Evolutionary conservation across 1,284 basidiomycete species (phyloP).

Genomic region (Irpex rosettiformis): DNA sequence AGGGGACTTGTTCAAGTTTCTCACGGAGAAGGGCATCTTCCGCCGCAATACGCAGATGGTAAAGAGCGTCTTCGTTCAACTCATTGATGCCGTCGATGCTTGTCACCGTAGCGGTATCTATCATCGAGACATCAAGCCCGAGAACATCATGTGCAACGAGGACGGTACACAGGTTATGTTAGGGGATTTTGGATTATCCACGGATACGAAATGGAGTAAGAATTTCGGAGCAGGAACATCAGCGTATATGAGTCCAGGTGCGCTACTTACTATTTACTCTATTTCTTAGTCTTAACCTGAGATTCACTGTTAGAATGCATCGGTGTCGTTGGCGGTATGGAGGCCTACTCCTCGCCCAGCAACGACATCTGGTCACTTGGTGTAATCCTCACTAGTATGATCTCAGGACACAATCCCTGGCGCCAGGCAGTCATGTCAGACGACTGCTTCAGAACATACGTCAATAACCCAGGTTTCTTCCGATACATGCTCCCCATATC

Average conservation of each 20-base stretch:
- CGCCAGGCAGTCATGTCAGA: slow-evolving; percentile 70
- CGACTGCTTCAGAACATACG: slow-evolving; percentile 55
- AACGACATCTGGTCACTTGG: slow-evolving; percentile 32
- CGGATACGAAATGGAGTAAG: slow-evolving; percentile 40
- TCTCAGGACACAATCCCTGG: slow-evolving; percentile 92
- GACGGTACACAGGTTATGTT: slow-evolving; percentile 49
- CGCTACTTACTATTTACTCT: background rate
- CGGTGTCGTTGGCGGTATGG: slow-evolving; percentile 10
- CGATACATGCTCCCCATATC: slow-evolving; percentile 76
- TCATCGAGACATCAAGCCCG: slow-evolving; percentile 74
- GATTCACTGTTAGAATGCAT: slow-evolving; percentile 23
- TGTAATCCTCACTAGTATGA: slow-evolving; percentile 58
- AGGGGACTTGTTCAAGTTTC: slow-evolving; percentile 28
- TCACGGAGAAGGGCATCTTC: slow-evolving; percentile 18
- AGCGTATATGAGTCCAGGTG: slow-evolving; percentile 60
- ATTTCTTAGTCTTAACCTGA: background rate
- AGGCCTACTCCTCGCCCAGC: slow-evolving; percentile 20
- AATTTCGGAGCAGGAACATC: slow-evolving; percentile 51
- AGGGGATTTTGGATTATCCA: slow-evolving; percentile 71
- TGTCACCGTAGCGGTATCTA: slow-evolving; percentile 60
- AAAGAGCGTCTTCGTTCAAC: slow-evolving; percentile 47
- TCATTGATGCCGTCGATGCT: slow-evolving; percentile 60
- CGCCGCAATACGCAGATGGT: slow-evolving; percentile 23
- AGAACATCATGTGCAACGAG: slow-evolving; percentile 61
- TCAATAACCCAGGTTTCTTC: slow-evolving; percentile 60